phyloP scores from a whole-genome alignment of 768 basidiomycete genomes.

The Rickenella mellea region DNA sequence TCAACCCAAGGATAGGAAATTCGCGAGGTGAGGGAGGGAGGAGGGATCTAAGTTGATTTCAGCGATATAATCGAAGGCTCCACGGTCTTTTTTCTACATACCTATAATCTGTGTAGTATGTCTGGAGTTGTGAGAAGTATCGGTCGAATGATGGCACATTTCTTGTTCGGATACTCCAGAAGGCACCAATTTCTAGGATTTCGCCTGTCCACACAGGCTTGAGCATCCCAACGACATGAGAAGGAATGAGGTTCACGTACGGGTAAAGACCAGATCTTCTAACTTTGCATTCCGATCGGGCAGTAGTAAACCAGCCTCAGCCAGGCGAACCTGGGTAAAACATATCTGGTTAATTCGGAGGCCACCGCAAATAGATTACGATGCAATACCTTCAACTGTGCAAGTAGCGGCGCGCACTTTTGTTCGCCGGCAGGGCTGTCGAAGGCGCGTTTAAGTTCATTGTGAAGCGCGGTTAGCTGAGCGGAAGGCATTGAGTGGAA shows the following conservation, averaged over 20 bases:
- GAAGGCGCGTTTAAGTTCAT: slow-evolving; percentile 62
- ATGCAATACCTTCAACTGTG: slow-evolving; percentile 61
- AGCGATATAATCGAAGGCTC: slow-evolving; percentile 4
- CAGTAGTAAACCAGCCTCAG: slow-evolving; percentile 66
- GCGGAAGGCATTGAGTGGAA: slow-evolving; percentile 34
- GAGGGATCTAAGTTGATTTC: slow-evolving; percentile 34
- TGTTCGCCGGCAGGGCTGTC: slow-evolving; percentile 52
- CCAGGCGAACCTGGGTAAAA: slow-evolving; percentile 53
- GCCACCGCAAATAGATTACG: background rate
- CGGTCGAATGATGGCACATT: slow-evolving; percentile 92
- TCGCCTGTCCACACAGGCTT: slow-evolving; percentile 49
- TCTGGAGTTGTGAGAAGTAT: slow-evolving; percentile 86
- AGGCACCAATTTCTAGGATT: slow-evolving; percentile 91
- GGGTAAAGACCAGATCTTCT: slow-evolving; percentile 64
- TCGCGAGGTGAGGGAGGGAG: slow-evolving; percentile 83
- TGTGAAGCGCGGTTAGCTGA: slow-evolving; percentile 52
- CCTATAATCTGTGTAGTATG: slow-evolving; percentile 85
- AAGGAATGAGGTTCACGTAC: slow-evolving; percentile 33
- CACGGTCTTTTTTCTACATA: slow-evolving; percentile 18
- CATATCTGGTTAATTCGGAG: background rate
- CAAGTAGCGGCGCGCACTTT: slow-evolving; percentile 51
- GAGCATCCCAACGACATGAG: slow-evolving; percentile 7
- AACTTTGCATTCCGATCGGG: slow-evolving; percentile 57
- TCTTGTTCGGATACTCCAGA: slow-evolving; percentile 82
- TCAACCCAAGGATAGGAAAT: slow-evolving; percentile 82